Conservation (phyloP, 1,284 basidiomycete genomes). For the Sutorius eximius region DNA sequence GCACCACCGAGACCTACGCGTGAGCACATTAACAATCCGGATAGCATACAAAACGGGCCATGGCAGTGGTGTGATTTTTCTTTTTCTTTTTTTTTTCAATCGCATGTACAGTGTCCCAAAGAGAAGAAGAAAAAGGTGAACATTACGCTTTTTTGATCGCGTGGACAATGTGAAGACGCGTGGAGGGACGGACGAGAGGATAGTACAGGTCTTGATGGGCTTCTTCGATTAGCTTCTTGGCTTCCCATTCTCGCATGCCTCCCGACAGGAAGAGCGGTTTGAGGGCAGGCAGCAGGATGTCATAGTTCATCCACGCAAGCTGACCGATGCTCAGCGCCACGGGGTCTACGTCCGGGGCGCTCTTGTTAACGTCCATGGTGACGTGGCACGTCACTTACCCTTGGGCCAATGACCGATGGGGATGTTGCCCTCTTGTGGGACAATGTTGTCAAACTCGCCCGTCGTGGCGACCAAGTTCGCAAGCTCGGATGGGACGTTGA, state of each 20-base stretch:
- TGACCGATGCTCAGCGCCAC: slow-evolving; percentile 59
- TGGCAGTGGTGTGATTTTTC: slow-evolving; percentile 29
- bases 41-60: slow-evolving; percentile 14
- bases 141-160: slow-evolving; percentile 45
- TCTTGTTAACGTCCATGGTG: slow-evolving; percentile 2
- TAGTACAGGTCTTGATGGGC: slow-evolving; percentile 67
- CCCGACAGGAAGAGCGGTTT: slow-evolving; percentile 56
- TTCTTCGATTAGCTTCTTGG: slow-evolving; percentile 53
- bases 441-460: slow-evolving; percentile 50
- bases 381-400: slow-evolving; percentile 36
- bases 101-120: slow-evolving; percentile 23
- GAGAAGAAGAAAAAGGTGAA: slow-evolving; percentile 45
- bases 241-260: slow-evolving; percentile 51
- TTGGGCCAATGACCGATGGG: slow-evolving; percentile 62
- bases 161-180: slow-evolving; percentile 58
- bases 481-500: slow-evolving; percentile 54
- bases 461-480: slow-evolving; percentile 46
- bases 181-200: slow-evolving; percentile 50
- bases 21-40: slow-evolving; percentile 17
- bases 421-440: slow-evolving; percentile 50
- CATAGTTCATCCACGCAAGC: slow-evolving; percentile 68
- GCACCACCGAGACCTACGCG: slow-evolving; percentile 11
- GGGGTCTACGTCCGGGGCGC: slow-evolving; percentile 27
- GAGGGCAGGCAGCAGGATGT: slow-evolving; percentile 60
- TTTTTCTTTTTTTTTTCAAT: slow-evolving; percentile 12